phyloP scores from a whole-genome alignment of 148 eudicot genomes.

The Arctostaphylos glauca region DNA sequence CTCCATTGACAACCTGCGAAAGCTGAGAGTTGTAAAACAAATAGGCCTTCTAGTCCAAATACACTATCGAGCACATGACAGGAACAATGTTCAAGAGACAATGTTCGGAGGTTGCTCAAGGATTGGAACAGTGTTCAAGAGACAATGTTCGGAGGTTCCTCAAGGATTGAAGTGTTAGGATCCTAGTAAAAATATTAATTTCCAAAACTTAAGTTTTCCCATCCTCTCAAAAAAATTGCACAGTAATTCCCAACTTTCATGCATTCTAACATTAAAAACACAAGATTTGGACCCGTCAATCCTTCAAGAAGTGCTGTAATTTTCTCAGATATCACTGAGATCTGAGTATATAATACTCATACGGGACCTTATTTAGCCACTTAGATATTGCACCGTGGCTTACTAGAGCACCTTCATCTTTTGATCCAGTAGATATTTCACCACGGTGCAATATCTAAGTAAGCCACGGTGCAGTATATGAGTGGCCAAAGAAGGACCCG shows the following conservation, averaged over 20 bases:
- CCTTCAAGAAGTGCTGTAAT: conserved; percentile 14
- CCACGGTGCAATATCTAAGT: too few relatives aligned
- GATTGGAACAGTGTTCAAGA: conserved; percentile 29
- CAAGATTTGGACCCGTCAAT: conserved; percentile 24
- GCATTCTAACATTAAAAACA: conserved; percentile 24
- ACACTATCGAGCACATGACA: conserved; percentile 17
- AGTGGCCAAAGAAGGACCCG: conserved; percentile 26
- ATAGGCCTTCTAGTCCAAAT: not conserved
- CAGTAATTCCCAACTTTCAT: not conserved
- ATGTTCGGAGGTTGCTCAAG: conserved; percentile 20
- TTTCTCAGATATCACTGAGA: conserved; percentile 32
- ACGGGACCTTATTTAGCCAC: conserved; percentile 23
- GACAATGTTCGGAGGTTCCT: conserved; percentile 29
- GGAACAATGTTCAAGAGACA: conserved; percentile 1
- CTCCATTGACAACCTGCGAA: not conserved
- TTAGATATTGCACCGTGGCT: conserved; percentile 28
- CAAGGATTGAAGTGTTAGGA: conserved; percentile 30
- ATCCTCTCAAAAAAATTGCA: conserved; percentile 32
- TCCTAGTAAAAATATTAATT: conserved; percentile 4
- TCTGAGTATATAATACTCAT: conserved; percentile 22
- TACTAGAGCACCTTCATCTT: conserved; percentile 28
- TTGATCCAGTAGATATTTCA: conserved; percentile 35
- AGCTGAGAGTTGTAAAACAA: not conserved
- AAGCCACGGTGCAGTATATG: conserved; percentile 26
- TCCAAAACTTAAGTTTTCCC: conserved; percentile 35